These are phyloP conservation scores for Coniochaeta prunicola DNA, from an alignment of 2,329 filamentous ascomycete genomes.

Conservation along the genomic window DNA sequence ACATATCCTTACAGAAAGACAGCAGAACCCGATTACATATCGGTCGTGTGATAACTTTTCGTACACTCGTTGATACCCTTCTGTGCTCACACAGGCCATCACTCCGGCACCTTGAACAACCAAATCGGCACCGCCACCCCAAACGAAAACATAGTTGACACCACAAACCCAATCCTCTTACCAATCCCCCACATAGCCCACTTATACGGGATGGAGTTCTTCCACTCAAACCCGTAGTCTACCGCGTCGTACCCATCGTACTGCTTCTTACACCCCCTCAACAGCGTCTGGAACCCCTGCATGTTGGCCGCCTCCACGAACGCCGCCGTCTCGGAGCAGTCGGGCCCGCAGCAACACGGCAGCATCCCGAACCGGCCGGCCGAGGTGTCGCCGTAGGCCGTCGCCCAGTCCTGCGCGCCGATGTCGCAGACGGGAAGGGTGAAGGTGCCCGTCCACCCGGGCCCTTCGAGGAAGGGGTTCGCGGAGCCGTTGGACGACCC, in stretches of 20 bases:
- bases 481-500: background rate
- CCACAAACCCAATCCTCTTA: background rate
- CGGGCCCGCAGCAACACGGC: background rate
- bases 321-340: background rate
- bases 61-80: no score
- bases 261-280: background rate
- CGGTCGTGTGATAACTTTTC: no score
- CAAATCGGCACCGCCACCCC: conserved; percentile 1
- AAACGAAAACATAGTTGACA: background rate
- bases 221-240: background rate
- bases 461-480: background rate
- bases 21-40: no score
- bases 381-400: background rate
- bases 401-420: background rate
- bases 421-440: conserved; percentile 1
- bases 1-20: no score
- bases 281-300: background rate
- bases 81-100: no score
- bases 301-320: background rate
- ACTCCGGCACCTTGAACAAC: background rate
- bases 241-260: background rate
- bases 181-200: conserved; percentile 1
- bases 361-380: background rate
- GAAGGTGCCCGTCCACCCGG: background rate
- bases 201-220: background rate